These are phyloP conservation scores for Ceratocystis cacaofunesta DNA, from an alignment of 2,329 filamentous ascomycete species.

Conservation along the genomic window DNA sequence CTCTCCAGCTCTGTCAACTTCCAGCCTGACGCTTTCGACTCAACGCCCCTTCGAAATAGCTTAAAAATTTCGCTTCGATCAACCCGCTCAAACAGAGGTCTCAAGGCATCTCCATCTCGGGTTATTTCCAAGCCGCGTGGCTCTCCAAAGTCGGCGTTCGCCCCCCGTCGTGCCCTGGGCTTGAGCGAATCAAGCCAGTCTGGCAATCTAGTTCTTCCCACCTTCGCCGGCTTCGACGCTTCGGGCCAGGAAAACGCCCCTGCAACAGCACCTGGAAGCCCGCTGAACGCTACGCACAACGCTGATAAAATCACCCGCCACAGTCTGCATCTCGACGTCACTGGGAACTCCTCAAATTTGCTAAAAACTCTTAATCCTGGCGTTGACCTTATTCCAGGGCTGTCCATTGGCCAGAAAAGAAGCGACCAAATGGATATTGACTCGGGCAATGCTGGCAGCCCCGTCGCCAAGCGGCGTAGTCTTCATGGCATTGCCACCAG, in stretches of 20 bases:
- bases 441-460: constrained; percentile 61
- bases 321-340: constrained; percentile 35
- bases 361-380: constrained; percentile 5
- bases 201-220: constrained; percentile 46
- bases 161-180: constrained; percentile 39
- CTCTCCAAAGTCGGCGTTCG: constrained; percentile 67
- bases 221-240: constrained; percentile 16
- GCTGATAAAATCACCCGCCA: constrained; percentile 37
- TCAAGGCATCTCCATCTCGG: constrained; percentile 33
- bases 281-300: constrained; percentile 28
- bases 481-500: constrained; percentile 52
- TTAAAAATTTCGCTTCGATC: constrained; percentile 52
- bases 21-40: constrained; percentile 49
- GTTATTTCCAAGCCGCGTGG: constrained; percentile 47
- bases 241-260: constrained; percentile 30
- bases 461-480: constrained; percentile 81
- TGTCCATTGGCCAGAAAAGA: constrained; percentile 38
- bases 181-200: constrained; percentile 56
- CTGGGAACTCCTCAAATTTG: constrained; percentile 7
- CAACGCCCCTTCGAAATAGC: constrained; percentile 30
- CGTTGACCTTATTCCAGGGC: constrained; percentile 14
- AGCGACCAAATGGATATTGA: constrained; percentile 90
- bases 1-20: constrained; percentile 24
- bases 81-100: constrained; percentile 40
- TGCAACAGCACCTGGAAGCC: constrained; percentile 24